Percentiles rank a stretch among this genome's conserved stretches.
phyloP scores from a whole-genome alignment of 768 basidiomycete genomes.

The Mrakia frigida region DNA sequence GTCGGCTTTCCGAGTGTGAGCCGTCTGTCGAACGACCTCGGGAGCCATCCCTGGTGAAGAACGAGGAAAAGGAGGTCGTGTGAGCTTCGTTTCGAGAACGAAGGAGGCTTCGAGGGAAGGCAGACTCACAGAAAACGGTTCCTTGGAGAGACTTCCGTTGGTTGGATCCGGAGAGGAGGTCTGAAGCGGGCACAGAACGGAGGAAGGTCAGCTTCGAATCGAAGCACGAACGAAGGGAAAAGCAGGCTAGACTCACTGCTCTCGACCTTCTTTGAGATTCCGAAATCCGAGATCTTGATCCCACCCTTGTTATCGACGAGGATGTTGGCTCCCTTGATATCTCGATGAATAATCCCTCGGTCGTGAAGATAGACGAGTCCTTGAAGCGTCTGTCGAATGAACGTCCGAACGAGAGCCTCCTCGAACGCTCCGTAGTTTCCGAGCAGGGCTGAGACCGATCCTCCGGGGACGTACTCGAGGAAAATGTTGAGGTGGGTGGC shows the following conservation, averaged over 20 bases:
- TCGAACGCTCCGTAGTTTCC: constrained; percentile 92
- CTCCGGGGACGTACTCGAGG: constrained; percentile 92
- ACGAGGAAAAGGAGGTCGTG: neutral
- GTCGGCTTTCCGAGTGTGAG: constrained; percentile 85
- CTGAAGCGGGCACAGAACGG: constrained; percentile 29
- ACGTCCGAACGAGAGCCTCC: constrained; percentile 83
- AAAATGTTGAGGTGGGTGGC: constrained; percentile 90
- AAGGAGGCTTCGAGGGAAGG: neutral
- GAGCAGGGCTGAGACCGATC: constrained; percentile 82
- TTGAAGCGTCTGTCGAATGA: constrained; percentile 82
- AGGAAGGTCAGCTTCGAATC: too few relatives aligned
- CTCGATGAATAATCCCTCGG: constrained; percentile 90
- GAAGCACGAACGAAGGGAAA: neutral
- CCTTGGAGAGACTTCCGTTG: constrained; percentile 93
- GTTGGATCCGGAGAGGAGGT: constrained; percentile 52
- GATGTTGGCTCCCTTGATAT: constrained; percentile 98
- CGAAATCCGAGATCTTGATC: constrained; percentile 94
- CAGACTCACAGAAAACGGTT: constrained; percentile 69
- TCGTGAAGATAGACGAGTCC: constrained; percentile 88
- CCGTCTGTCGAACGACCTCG: constrained; percentile 78
- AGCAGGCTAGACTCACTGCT: constrained; percentile 62
- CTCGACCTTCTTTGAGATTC: constrained; percentile 95
- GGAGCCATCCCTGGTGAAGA: constrained; percentile 29
- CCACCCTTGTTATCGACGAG: constrained; percentile 97
- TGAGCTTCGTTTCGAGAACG: neutral